These are phyloP conservation scores for Apocynum venetum DNA, from an alignment of 257 asterid genomes.

Conservation along the genomic window DNA sequence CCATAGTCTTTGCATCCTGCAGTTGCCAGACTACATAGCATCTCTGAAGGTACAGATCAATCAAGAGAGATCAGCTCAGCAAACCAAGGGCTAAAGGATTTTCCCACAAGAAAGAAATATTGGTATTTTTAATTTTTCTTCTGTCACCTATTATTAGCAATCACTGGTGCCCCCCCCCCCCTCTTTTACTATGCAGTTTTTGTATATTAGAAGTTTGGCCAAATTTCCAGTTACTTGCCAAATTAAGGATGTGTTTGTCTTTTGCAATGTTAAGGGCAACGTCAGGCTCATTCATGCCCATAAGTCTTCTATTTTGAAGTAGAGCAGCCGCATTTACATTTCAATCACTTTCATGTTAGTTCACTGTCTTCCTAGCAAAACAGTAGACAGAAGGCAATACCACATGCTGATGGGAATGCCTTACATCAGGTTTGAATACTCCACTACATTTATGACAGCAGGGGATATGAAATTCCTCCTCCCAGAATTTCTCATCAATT, in stretches of 20 bases:
- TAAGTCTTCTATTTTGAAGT: not conserved
- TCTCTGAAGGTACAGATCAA: not conserved
- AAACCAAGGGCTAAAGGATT: not conserved
- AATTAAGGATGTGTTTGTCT: not conserved
- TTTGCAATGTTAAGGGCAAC: not conserved
- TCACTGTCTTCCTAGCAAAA: not conserved
- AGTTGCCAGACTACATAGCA: not conserved
- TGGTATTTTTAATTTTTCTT: not conserved
- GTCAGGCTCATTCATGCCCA: not conserved
- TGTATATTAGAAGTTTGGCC: not conserved
- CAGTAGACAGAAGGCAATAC: not conserved
- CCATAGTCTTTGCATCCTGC: not conserved
- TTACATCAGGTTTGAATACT: constrained; percentile 85
- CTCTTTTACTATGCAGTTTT: not conserved
- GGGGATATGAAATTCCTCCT: constrained; percentile 84
- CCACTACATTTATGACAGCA: constrained; percentile 68
- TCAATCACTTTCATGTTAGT: not conserved
- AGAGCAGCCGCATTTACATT: not conserved
- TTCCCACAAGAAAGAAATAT: not conserved
- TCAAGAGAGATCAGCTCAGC: not conserved
- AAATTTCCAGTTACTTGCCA: not conserved
- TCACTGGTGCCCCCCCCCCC: not conserved
- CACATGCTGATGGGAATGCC: constrained; percentile 14
- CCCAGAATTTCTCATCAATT: constrained; percentile 97
- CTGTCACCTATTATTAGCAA: not conserved